Conservation (phyloP, 176 grass and related monocot genomes). For the Bonia amplexicaulis region DNA sequence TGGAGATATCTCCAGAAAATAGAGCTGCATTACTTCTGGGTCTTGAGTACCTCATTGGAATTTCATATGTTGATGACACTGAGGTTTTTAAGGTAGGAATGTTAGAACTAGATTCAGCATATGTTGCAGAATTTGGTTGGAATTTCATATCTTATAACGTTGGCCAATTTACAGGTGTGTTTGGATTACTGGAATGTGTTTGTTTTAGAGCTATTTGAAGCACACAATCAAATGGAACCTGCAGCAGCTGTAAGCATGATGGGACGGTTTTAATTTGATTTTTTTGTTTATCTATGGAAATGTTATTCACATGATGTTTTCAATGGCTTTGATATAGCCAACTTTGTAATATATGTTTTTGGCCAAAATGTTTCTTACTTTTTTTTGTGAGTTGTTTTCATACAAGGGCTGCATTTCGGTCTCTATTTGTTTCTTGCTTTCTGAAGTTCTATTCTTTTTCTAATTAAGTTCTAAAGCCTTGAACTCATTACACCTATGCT, state of each 20-base stretch:
- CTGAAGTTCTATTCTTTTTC: not conserved
- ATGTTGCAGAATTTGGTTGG: not conserved
- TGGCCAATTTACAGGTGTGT: conserved; percentile 57
- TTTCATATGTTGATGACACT: conserved; percentile 98
- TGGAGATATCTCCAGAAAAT: conserved; percentile 85
- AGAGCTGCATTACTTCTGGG: conserved; percentile 69
- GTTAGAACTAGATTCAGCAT: conserved; percentile 21
- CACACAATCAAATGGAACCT: conserved; percentile 84
- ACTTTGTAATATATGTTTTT: not conserved
- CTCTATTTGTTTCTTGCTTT: conserved; percentile 7
- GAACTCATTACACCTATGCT: not conserved
- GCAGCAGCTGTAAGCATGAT: conserved; percentile 85
- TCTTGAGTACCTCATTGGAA: conserved; percentile 92
- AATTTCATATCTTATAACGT: not conserved
- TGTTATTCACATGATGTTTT: not conserved
- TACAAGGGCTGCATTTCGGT: not conserved
- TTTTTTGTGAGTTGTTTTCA: not conserved
- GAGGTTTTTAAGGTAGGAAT: conserved; percentile 92
- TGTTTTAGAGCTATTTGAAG: conserved; percentile 95
- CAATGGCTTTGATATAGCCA: not conserved
- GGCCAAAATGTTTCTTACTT: not conserved
- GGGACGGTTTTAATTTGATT: conserved; percentile 40
- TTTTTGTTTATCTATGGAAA: not conserved
- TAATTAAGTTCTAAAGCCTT: conserved; percentile 10
- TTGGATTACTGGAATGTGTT: conserved; percentile 99